Evolutionary conservation across 2,329 filamentous ascomycete genomes (phyloP), one percentile per base, ranked within the genome.

Genomic region (Diaporthe ampelina): DNA sequence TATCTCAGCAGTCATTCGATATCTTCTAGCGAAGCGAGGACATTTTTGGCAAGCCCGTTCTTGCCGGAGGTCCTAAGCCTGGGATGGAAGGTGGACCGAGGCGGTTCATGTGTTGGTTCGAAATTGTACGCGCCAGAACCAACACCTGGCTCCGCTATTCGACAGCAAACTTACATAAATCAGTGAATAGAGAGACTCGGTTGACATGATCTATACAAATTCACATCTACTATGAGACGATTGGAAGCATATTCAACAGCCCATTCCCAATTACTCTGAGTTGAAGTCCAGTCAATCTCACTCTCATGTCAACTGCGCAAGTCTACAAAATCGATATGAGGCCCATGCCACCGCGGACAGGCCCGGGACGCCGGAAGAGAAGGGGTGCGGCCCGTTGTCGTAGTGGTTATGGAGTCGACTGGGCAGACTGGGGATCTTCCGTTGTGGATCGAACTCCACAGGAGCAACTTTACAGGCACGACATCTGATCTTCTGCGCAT

Each of bases 1-100:
- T 48, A 65, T 63, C 43, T 50, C 26, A 50, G 10, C 43, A n/a
- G 21, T 35, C 61, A 65, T 65, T 65, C 61, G 26, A 65, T 65
- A 26, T 24, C 11, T 52, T 50, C 61, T 17, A 45, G 19, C 1
- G 7, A 65, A 11, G 43, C 43, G 61, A 65, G 29, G 43, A 65
- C 61, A 17, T 9, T 50, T 50, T 26, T 65, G 61, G 61, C 43
- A 65, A 50, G 19, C 61, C 61, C 19, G 19, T 50, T 50, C 19
- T 2, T 35, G 61, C 24, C 61, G 61, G 43, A 32, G 59, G 24
- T 65, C 43, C 40, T 65, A 65, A 26, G 26, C 61, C 61, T 65
- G 61, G 61, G 43, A n/a, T 65, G 61, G 61, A 65, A 50, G 61
- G 26, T 65, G 61, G 61, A n/a, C 43, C 61, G 61, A 50, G 43